Percentiles rank a stretch among this genome's conserved stretches.
Evolutionary conservation across 2,329 filamentous ascomycete species (phyloP).

Genomic region (Aureobasidium zeae): DNA sequence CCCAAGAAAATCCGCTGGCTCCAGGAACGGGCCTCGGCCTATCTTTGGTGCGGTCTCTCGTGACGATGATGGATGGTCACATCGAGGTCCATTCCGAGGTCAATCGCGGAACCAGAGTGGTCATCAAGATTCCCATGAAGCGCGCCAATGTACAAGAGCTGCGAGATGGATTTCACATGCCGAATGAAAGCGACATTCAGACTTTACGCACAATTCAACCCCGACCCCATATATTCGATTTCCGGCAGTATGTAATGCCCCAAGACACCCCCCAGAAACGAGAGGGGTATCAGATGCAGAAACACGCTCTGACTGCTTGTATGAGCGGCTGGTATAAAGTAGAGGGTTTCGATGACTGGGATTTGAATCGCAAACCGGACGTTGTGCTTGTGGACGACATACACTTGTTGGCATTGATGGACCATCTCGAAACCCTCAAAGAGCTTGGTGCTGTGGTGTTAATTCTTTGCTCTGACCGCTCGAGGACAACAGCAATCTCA

Average conservation of each 20-base stretch:
- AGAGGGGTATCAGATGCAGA: constrained; percentile 19
- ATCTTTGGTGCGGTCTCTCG: constrained; percentile 17
- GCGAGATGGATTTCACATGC: constrained; percentile 3
- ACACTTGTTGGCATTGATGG: constrained; percentile 20
- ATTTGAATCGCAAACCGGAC: constrained; percentile 19
- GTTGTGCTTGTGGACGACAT: constrained; percentile 22
- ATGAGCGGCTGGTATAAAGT: constrained; percentile 21
- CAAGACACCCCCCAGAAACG: constrained; percentile 20
- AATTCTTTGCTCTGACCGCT: constrained; percentile 28
- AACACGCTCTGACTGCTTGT: constrained; percentile 20
- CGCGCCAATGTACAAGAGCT: background rate
- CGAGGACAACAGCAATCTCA: constrained; percentile 13
- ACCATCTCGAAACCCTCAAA: constrained; percentile 16
- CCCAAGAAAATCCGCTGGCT: constrained; percentile 18
- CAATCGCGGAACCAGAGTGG: constrained; percentile 16
- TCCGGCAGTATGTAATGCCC: constrained; percentile 20
- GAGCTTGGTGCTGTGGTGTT: constrained; percentile 23
- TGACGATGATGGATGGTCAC: constrained; percentile 17
- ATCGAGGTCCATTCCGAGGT: constrained; percentile 18
- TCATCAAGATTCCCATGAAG: constrained; percentile 12
- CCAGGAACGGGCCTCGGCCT: constrained; percentile 20
- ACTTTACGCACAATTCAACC: background rate
- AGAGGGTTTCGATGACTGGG: constrained; percentile 21
- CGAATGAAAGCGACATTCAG: constrained; percentile 9
- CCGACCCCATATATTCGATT: constrained; percentile 21